These are phyloP conservation scores for Vitis amurensis DNA, from an alignment of 164 flowering plant species.

Conservation along the genomic window DNA sequence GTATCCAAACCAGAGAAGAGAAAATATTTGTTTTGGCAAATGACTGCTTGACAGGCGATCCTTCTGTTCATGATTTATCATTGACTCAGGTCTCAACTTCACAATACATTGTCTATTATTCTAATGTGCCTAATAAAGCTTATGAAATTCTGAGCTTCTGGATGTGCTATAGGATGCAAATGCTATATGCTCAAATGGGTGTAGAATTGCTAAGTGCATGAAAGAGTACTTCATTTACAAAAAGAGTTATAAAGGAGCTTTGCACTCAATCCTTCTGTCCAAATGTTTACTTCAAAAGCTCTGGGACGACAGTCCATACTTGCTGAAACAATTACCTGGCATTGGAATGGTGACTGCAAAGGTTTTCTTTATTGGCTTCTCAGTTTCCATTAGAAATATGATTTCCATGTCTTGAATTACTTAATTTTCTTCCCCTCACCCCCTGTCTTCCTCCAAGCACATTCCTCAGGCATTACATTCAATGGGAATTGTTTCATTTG, in stretches of 20 bases:
- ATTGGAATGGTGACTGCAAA: slow-evolving; percentile 99
- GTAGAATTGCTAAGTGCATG: slow-evolving; percentile 94
- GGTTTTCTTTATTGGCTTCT: slow-evolving; percentile 38
- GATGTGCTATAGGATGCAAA: slow-evolving; percentile 64
- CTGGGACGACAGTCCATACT: slow-evolving; percentile 92
- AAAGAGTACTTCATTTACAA: slow-evolving; percentile 80
- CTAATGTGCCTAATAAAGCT: neutral
- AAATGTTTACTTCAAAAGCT: slow-evolving; percentile 87
- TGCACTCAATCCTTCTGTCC: slow-evolving; percentile 65
- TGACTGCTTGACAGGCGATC: slow-evolving; percentile 97
- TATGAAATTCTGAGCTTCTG: slow-evolving; percentile 1
- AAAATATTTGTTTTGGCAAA: slow-evolving; percentile 88
- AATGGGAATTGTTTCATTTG: slow-evolving; percentile 78
- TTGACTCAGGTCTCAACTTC: slow-evolving; percentile 67
- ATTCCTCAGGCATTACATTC: slow-evolving; percentile 72
- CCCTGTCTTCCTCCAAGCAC: neutral
- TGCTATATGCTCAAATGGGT: slow-evolving; percentile 82
- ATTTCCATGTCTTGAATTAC: neutral
- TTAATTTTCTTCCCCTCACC: neutral
- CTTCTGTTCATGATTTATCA: slow-evolving; percentile 80
- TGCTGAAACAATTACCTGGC: slow-evolving; percentile 93
- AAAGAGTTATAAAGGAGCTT: slow-evolving; percentile 75
- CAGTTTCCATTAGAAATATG: neutral
- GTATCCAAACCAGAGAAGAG: slow-evolving; percentile 93
- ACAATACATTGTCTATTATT: neutral